Percentiles rank a stretch among this genome's conserved stretches.
These are phyloP conservation scores for Spiromastix sp. DNA, from an alignment of 2,329 filamentous ascomycete genomes.

Conservation along the genomic window DNA sequence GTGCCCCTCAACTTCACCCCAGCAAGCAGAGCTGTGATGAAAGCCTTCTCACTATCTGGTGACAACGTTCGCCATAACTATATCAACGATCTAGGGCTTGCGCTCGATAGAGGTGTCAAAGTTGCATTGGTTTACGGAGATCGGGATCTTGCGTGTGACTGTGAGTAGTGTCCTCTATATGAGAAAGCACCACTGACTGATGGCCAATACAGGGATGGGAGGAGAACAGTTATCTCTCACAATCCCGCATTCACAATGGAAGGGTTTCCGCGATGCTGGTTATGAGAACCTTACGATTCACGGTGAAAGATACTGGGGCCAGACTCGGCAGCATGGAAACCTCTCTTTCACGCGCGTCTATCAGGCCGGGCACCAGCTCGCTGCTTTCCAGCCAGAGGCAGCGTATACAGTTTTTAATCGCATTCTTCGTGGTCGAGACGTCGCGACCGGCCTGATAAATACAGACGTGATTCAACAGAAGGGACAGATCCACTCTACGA, in stretches of 20 bases:
- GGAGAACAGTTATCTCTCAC: slow-evolving; percentile 43
- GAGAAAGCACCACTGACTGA: too few relatives aligned
- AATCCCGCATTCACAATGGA: slow-evolving; percentile 35
- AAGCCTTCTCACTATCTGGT: slow-evolving; percentile 37
- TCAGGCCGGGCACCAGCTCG: slow-evolving; percentile 39
- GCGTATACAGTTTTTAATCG: slow-evolving; percentile 45
- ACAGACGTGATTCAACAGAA: too few relatives aligned
- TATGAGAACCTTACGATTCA: slow-evolving; percentile 38
- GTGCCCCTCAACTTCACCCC: slow-evolving; percentile 50
- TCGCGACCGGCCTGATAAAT: slow-evolving; percentile 42
- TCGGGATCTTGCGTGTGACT: slow-evolving; percentile 45
- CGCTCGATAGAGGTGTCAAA: slow-evolving; percentile 41
- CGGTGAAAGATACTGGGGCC: slow-evolving; percentile 33
- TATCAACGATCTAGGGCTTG: slow-evolving; percentile 26
- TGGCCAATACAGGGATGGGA: too few relatives aligned
- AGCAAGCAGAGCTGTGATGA: slow-evolving; percentile 32
- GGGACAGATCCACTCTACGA: too few relatives aligned
- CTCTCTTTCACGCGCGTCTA: slow-evolving; percentile 41
- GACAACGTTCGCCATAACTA: slow-evolving; percentile 37
- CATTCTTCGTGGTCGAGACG: slow-evolving; percentile 38
- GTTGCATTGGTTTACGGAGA: slow-evolving; percentile 44
- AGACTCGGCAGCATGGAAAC: slow-evolving; percentile 38
- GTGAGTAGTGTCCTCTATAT: too few relatives aligned
- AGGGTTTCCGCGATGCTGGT: slow-evolving; percentile 39
- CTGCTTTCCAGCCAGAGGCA: slow-evolving; percentile 45